A percentile compares a stretch with the other conserved stretches of the same genome.
Conservation (phyloP, 2,329 filamentous ascomycete species). For the Fusarium concolor region DNA sequence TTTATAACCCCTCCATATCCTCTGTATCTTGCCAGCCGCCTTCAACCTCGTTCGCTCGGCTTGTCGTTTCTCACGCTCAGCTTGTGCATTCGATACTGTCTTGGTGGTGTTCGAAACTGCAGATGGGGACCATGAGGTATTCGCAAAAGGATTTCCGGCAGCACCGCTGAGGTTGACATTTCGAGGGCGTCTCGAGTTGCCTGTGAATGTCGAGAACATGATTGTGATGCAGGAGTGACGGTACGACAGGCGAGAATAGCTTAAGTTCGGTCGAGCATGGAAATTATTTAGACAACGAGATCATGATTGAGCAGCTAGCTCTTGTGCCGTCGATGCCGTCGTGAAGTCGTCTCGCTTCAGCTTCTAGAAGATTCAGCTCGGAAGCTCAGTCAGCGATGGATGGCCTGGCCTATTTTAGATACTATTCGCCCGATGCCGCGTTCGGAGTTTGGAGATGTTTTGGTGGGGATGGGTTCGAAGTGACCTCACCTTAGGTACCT, state of each 20-base stretch:
- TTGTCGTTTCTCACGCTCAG: slow-evolving; percentile 83
- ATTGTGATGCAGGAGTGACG: slow-evolving; percentile 18
- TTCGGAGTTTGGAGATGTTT: slow-evolving; percentile 35
- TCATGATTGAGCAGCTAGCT: slow-evolving; percentile 26
- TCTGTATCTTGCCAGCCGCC: slow-evolving; percentile 80
- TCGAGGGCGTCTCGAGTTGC: slow-evolving; percentile 83
- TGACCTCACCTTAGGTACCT: slow-evolving; percentile 33
- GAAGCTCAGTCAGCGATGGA: slow-evolving; percentile 43
- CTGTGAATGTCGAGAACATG: slow-evolving; percentile 96
- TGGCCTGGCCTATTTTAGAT: slow-evolving; percentile 21
- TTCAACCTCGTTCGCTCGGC: slow-evolving; percentile 81
- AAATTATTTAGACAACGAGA: slow-evolving; percentile 14
- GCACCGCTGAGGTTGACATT: slow-evolving; percentile 96
- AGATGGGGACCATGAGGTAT: slow-evolving; percentile 67
- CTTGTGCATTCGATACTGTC: slow-evolving; percentile 86
- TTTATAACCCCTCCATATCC: slow-evolving; percentile 82
- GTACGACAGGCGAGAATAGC: slow-evolving; percentile 12
- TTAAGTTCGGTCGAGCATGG: slow-evolving; percentile 2
- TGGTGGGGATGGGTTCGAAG: slow-evolving; percentile 43
- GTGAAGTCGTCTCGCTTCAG: slow-evolving; percentile 6
- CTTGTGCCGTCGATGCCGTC: slow-evolving; percentile 4
- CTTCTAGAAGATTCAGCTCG: slow-evolving; percentile 47
- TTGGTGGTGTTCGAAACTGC: slow-evolving; percentile 75
- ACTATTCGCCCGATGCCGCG: slow-evolving; percentile 36
- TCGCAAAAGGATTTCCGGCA: slow-evolving; percentile 81